A percentile compares a stretch with the other conserved stretches of the same genome.
Conservation (phyloP, 192 early-diverging fungal species). For the Gaertneriomyces sp. region DNA sequence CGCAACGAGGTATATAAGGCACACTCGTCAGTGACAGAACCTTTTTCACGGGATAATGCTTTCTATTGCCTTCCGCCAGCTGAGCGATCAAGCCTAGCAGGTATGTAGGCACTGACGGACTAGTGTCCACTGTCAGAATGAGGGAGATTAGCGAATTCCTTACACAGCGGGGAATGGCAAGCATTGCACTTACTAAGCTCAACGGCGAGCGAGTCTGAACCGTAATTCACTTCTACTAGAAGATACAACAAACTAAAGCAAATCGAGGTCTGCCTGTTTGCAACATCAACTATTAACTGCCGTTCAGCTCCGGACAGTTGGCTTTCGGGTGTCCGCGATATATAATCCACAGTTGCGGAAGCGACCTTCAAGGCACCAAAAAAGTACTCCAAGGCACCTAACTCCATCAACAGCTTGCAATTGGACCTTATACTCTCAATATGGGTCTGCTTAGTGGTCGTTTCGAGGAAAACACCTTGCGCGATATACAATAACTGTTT, state of each 20-base stretch:
- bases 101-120: constrained; percentile 46
- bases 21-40: constrained; percentile 11
- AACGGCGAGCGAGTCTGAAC: constrained; percentile 42
- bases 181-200: constrained; percentile 45
- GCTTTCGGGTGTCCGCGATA: constrained; percentile 22
- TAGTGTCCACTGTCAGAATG: constrained; percentile 11
- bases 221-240: constrained; percentile 53
- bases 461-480: constrained; percentile 50
- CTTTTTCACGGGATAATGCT: constrained; percentile 71
- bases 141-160: not conserved
- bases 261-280: constrained; percentile 39
- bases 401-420: constrained; percentile 53
- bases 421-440: constrained; percentile 53
- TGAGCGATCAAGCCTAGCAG: constrained; percentile 64
- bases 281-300: constrained; percentile 39
- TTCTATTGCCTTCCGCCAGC: constrained; percentile 64
- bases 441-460: constrained; percentile 38
- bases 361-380: constrained; percentile 56
- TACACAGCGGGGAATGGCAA: not conserved
- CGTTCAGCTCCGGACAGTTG: constrained; percentile 8
- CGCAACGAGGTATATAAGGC: not conserved
- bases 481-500: constrained; percentile 62
- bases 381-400: constrained; percentile 56
- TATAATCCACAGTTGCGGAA: constrained; percentile 51
- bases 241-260: constrained; percentile 64